Evolutionary conservation across 2,329 filamentous ascomycete genomes (phyloP).

Genomic region (Paramyrothecium sp.): DNA sequence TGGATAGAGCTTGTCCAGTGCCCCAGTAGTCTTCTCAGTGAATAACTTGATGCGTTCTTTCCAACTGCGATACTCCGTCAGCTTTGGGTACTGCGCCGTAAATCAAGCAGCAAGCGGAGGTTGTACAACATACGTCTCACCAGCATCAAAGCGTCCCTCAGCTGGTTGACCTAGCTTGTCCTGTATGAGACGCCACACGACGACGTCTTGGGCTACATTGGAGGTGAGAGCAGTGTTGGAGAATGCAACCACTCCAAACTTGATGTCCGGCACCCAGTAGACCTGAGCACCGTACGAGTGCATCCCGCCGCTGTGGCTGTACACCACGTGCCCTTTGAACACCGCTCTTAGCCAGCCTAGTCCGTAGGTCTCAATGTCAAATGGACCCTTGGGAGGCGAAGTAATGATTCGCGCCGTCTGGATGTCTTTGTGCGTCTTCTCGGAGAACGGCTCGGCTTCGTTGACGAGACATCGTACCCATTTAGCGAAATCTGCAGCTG

Average conservation of each 20-base stretch:
- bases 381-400: background rate
- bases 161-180: conserved; percentile 23
- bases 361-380: conserved; percentile 21
- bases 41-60: conserved; percentile 1
- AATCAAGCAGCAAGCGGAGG: background rate
- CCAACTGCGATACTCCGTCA: conserved; percentile 7
- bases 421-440: conserved; percentile 23
- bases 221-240: conserved; percentile 41
- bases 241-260: conserved; percentile 29
- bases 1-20: conserved; percentile 34
- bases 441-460: conserved; percentile 17
- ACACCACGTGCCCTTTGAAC: conserved; percentile 23
- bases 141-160: conserved; percentile 14
- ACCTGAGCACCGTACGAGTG: conserved; percentile 23
- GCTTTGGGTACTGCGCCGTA: background rate
- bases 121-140: conserved; percentile 15
- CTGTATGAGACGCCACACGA: conserved; percentile 26
- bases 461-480: conserved; percentile 50
- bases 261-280: conserved; percentile 29
- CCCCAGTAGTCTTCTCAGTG: conserved; percentile 22
- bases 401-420: conserved; percentile 30
- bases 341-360: conserved; percentile 26
- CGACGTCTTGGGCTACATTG: conserved; percentile 23
- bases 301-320: conserved; percentile 26
- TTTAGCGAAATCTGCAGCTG: conserved; percentile 46